A percentile compares a stretch with the other conserved stretches of the same genome.
Conservation (phyloP, 768 basidiomycete species). For the Daedaleopsis nitida region DNA sequence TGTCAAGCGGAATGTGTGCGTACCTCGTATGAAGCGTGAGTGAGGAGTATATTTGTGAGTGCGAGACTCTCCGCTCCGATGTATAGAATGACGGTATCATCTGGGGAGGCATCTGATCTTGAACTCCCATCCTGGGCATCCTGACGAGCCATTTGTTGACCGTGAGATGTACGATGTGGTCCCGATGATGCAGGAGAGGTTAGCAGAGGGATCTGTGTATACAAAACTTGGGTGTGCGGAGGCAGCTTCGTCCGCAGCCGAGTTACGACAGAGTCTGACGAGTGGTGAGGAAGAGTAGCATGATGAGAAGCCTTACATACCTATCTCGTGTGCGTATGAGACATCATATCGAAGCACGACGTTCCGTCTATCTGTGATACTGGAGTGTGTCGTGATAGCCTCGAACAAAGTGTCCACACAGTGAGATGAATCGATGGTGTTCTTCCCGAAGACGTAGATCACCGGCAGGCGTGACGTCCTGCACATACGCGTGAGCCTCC, state of each 20-base stretch:
- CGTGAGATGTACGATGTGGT: background rate
- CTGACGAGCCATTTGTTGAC: background rate
- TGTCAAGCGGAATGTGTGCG: background rate
- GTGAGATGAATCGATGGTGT: slow-evolving; percentile 55
- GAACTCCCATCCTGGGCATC: background rate
- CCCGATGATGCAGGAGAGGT: slow-evolving; percentile 14
- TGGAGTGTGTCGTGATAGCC: slow-evolving; percentile 27
- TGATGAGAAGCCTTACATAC: slow-evolving; percentile 37
- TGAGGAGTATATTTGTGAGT: slow-evolving; percentile 86
- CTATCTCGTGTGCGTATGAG: slow-evolving; percentile 66
- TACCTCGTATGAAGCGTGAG: slow-evolving; percentile 67
- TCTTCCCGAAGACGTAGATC: slow-evolving; percentile 87
- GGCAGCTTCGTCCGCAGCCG: slow-evolving; percentile 33
- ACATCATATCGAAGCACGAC: slow-evolving; percentile 77
- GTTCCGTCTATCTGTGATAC: slow-evolving; percentile 23
- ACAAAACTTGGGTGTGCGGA: slow-evolving; percentile 34
- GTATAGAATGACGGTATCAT: slow-evolving; percentile 49
- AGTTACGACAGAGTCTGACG: slow-evolving; percentile 37
- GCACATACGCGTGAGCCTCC: background rate
- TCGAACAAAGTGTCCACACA: slow-evolving; percentile 48
- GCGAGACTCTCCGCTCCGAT: slow-evolving; percentile 81
- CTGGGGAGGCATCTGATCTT: slow-evolving; percentile 1
- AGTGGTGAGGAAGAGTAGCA: background rate
- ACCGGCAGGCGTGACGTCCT: slow-evolving; percentile 89
- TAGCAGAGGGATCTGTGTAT: slow-evolving; percentile 35